phyloP scores from a whole-genome alignment of 768 basidiomycete species.

The Lanmaoa pseudosensibilis region DNA sequence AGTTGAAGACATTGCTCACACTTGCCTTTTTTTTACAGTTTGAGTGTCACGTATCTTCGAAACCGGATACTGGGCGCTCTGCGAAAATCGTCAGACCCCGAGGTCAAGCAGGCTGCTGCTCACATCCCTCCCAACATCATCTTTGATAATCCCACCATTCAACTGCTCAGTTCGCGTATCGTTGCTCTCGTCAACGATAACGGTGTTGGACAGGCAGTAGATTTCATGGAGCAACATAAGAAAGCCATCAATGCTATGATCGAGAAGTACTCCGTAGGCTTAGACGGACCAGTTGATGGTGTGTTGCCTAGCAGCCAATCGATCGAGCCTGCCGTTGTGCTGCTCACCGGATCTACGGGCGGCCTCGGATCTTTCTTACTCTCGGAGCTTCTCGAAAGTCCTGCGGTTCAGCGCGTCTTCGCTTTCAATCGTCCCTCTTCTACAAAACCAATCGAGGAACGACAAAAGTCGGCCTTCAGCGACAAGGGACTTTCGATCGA shows the following conservation, averaged over 20 bases:
- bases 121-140: conserved; percentile 35
- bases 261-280: conserved; percentile 36
- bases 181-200: conserved; percentile 5
- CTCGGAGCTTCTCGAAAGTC: conserved; percentile 24
- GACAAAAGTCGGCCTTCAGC: conserved; percentile 31
- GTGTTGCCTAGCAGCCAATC: conserved; percentile 4
- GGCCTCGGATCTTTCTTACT: conserved; percentile 41
- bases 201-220: background rate
- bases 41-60: conserved; percentile 33
- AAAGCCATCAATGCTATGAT: conserved; percentile 39
- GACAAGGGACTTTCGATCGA: conserved; percentile 32
- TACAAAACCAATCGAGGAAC: conserved; percentile 13
- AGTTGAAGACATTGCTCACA: background rate
- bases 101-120: conserved; percentile 25
- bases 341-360: conserved; percentile 44
- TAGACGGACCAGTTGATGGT: conserved; percentile 14
- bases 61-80: conserved; percentile 25
- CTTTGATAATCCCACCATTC: conserved; percentile 42
- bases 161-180: conserved; percentile 31
- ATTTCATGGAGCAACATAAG: conserved; percentile 11
- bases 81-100: conserved; percentile 31
- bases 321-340: conserved; percentile 25
- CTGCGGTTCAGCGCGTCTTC: conserved; percentile 29
- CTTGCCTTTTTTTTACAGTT: conserved; percentile 8
- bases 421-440: conserved; percentile 35